Evolutionary conservation across 2,329 filamentous ascomycete genomes (phyloP).

Genomic region (Neonectria ditissima): DNA sequence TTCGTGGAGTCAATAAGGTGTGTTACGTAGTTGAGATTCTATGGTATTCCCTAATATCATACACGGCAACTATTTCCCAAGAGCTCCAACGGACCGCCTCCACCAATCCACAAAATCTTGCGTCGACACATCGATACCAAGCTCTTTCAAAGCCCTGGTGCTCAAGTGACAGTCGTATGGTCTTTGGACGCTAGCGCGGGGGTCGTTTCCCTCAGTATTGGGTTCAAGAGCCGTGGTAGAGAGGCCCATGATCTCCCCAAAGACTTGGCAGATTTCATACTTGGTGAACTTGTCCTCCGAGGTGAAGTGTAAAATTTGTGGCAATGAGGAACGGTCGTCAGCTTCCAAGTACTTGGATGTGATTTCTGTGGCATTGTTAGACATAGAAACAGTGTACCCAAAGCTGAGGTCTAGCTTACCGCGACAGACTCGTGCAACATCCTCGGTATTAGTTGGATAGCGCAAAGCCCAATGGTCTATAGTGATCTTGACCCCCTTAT

Average conservation of each 20-base stretch:
- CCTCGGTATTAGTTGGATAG: constrained; percentile 90
- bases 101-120: constrained; percentile 86
- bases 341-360: constrained; percentile 73
- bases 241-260: constrained; percentile 84
- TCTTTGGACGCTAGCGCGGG: constrained; percentile 77
- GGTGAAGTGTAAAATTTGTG: constrained; percentile 84
- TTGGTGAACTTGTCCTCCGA: constrained; percentile 90
- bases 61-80: background rate
- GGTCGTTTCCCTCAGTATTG: constrained; percentile 78
- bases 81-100: constrained; percentile 59
- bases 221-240: constrained; percentile 75
- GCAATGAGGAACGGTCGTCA: constrained; percentile 67
- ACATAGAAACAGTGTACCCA: background rate
- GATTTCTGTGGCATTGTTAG: constrained; percentile 64
- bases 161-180: constrained; percentile 92
- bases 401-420: constrained; percentile 57
- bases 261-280: constrained; percentile 84
- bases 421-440: constrained; percentile 82
- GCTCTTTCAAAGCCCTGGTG: constrained; percentile 76
- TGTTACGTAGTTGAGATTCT: no score
- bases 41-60: background rate
- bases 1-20: no score
- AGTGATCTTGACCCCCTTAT: constrained; percentile 71
- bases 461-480: constrained; percentile 90
- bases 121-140: constrained; percentile 80